Evolutionary conservation across 2,329 filamentous ascomycete genomes (phyloP).

Genomic region (Pseudogymnoascus sp.): DNA sequence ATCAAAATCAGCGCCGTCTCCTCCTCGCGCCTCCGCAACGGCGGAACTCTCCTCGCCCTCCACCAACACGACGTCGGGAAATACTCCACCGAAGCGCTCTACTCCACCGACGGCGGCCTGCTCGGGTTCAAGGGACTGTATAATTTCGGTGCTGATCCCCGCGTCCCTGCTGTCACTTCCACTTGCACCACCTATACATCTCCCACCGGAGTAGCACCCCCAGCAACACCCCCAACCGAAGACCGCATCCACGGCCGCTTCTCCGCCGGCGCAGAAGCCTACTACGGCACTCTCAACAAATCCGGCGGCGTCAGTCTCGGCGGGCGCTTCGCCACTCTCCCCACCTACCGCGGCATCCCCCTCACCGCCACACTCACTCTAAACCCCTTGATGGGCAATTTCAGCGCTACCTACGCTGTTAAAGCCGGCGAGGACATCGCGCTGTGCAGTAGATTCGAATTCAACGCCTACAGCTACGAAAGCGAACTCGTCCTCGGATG

Average conservation of each 20-base stretch:
- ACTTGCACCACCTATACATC: slow-evolving; percentile 16
- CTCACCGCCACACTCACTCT: slow-evolving; percentile 89
- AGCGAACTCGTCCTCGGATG: slow-evolving; percentile 86
- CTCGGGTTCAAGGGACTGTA: slow-evolving; percentile 84
- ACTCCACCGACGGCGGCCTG: slow-evolving; percentile 84
- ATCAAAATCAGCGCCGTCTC: slow-evolving; percentile 75
- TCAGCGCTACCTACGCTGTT: slow-evolving; percentile 87
- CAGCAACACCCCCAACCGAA: slow-evolving; percentile 29
- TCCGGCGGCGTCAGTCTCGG: slow-evolving; percentile 86
- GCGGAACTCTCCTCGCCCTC: slow-evolving; percentile 65
- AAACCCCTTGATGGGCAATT: slow-evolving; percentile 88
- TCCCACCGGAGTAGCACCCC: slow-evolving; percentile 12
- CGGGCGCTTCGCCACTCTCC: slow-evolving; percentile 80
- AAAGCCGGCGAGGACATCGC: slow-evolving; percentile 76
- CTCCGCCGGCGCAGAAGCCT: slow-evolving; percentile 84
- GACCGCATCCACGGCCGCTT: slow-evolving; percentile 72
- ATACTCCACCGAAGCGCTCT: slow-evolving; percentile 83
- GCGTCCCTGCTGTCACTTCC: slow-evolving; percentile 20
- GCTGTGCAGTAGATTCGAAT: slow-evolving; percentile 85
- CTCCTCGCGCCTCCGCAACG: slow-evolving; percentile 60
- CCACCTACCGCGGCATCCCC: slow-evolving; percentile 72
- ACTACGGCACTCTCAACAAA: slow-evolving; percentile 93
- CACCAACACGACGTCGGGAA: slow-evolving; percentile 78
- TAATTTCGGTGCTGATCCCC: slow-evolving; percentile 62
- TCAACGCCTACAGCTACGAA: slow-evolving; percentile 98